A percentile compares a stretch with the other conserved stretches of the same genome.
These are phyloP conservation scores for Lodderomyces oxycetoniae DNA, from an alignment of 1,139 yeast genomes.

Conservation along the genomic window DNA sequence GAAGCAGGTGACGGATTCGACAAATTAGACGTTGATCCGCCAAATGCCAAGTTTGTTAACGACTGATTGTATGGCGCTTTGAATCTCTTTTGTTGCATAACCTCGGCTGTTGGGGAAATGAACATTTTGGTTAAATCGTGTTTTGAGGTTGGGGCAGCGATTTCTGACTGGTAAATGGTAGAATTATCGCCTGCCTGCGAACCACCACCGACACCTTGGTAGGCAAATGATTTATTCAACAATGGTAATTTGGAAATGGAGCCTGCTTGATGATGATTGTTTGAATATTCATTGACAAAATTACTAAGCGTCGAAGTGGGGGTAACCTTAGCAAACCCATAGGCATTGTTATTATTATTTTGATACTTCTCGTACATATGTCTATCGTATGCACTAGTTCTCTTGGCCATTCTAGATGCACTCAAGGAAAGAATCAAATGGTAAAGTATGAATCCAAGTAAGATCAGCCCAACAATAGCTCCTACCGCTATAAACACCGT, in stretches of 20 bases:
- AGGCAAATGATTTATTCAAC: conserved; percentile 19
- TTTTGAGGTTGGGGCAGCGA: conserved; percentile 31
- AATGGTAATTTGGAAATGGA: conserved; percentile 37
- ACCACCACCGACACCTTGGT: conserved; percentile 11
- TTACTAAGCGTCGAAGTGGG: conserved; percentile 19
- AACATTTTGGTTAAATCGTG: conserved; percentile 52
- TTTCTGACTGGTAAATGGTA: conserved; percentile 35
- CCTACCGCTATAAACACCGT: conserved; percentile 82
- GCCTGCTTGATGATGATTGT: conserved; percentile 19
- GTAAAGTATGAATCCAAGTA: conserved; percentile 40
- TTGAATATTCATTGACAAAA: conserved; percentile 19
- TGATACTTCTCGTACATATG: conserved; percentile 37
- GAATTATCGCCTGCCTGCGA: conserved; percentile 37
- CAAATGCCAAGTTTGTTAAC: conserved; percentile 21
- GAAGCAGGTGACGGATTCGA: conserved; percentile 22
- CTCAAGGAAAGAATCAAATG: conserved; percentile 33
- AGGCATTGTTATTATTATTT: conserved; percentile 31
- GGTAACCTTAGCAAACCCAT: conserved; percentile 23
- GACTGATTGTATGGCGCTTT: conserved; percentile 25
- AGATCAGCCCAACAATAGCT: conserved; percentile 54
- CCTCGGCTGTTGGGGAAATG: conserved; percentile 78
- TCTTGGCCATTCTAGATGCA: conserved; percentile 40
- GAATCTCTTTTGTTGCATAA: conserved; percentile 45
- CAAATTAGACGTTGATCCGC: conserved; percentile 26
- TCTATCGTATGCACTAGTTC: conserved; percentile 28